Evolutionary conservation across 1,284 basidiomycete species (phyloP), one percentile per base, ranked within the genome.

Genomic region (Leucocoprinus gongylophorus): DNA sequence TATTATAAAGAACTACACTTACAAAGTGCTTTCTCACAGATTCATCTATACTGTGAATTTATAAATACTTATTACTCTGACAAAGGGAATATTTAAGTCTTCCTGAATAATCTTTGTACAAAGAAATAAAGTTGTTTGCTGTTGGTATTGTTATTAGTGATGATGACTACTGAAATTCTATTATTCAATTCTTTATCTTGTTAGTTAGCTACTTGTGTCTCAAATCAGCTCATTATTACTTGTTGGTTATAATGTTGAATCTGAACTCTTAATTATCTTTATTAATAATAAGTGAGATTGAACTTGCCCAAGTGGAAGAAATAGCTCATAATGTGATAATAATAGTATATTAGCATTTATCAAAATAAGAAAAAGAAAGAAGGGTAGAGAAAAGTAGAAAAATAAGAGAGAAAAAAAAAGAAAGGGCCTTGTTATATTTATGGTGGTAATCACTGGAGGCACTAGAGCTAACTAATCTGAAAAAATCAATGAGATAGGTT

Each of bases 151-250:
- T 55, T 2, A 67, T 72, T 13, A 52, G 55, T 5, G 57, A 68
- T 3, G 56, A 62, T 12, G 65, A 71, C 44, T 67, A 69, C 45
- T 44, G 54, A 9, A 69, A 60, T 0, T 66, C 64, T 3, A 67
- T 70, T 17, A 57, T 72, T 15, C 51, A 51, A 0, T 68, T 63
- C 51, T n/a, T 56, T 72, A 18, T 67, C 69, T n/a, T 6, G 17
- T 12, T 50, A 41, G 29, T 62, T 70, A 1, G 51, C 66, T 9
- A 61, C 55, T 17, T 66, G 67, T 46, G 59, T 67, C 1, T 63
- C 63, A 1, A 51, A 40, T 2, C 55, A 62, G 30, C 55, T 68
- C 2, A 51, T 64, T 0, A 51, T 57, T 4, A 61, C 66, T 10
- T 32, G 47, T 0, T 17, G 45, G 53, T 1, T n/a, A 33, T 12